Percentiles rank a stretch among this genome's conserved stretches.
Evolutionary conservation across 2,329 filamentous ascomycete genomes (phyloP).

Genomic region (Cyphellophora attinorum): DNA sequence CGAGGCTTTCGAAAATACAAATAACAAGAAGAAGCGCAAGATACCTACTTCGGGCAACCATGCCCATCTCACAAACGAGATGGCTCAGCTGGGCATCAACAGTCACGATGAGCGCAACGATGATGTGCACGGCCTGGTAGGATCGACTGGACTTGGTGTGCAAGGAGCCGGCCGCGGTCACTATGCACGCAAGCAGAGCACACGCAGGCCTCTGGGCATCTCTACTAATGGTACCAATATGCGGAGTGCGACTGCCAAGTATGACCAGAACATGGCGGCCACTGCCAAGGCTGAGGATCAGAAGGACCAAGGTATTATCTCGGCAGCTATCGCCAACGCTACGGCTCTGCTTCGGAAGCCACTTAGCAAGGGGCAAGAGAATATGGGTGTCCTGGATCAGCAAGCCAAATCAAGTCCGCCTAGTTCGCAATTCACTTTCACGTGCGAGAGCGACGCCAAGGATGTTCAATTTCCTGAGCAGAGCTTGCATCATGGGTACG

Average conservation of each 20-base stretch:
- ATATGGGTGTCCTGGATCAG: slow-evolving; percentile 67
- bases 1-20: slow-evolving; percentile 95
- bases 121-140: slow-evolving; percentile 35
- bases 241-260: slow-evolving; percentile 15
- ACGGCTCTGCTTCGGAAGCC: slow-evolving; percentile 53
- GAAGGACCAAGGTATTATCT: slow-evolving; percentile 72
- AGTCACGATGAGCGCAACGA: slow-evolving; percentile 22
- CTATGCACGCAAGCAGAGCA: slow-evolving; percentile 50
- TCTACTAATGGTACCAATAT: slow-evolving; percentile 21
- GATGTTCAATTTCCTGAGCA: slow-evolving; percentile 66
- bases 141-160: slow-evolving; percentile 50
- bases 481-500: slow-evolving; percentile 26
- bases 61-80: slow-evolving; percentile 50
- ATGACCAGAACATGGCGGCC: slow-evolving; percentile 15
- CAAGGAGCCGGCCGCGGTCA: slow-evolving; percentile 79
- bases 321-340: slow-evolving; percentile 81
- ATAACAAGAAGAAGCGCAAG: slow-evolving; percentile 99
- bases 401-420: slow-evolving; percentile 57
- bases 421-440: slow-evolving; percentile 91
- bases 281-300: slow-evolving; percentile 24
- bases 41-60: slow-evolving; percentile 77
- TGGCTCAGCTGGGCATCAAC: slow-evolving; percentile 54
- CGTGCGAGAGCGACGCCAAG: slow-evolving; percentile 81
- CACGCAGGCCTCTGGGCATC: slow-evolving; percentile 19
- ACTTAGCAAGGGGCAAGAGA: slow-evolving; percentile 59